Conservation (phyloP, 768 basidiomycete species). For the Suillus lakei region DNA sequence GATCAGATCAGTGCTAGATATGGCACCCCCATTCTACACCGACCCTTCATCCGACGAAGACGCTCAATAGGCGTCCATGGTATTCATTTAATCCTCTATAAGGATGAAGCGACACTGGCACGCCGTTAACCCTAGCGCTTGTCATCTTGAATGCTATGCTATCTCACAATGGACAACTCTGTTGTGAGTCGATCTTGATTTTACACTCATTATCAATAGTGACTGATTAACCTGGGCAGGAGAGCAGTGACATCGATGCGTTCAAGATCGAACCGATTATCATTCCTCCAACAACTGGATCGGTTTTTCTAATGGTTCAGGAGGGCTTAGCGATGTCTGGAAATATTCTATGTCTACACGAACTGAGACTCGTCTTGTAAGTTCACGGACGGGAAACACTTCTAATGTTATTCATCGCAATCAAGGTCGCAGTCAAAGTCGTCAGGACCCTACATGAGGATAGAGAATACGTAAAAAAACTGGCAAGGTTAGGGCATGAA, state of each 20-base stretch:
- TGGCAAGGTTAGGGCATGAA: neutral
- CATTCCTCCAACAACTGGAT: no score
- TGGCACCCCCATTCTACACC: no score
- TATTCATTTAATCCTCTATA: neutral
- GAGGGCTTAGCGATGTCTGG: constrained; percentile 12
- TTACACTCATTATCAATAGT: neutral
- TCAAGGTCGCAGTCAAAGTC: constrained; percentile 12
- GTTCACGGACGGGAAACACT: neutral
- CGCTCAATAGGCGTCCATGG: neutral
- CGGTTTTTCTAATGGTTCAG: no score
- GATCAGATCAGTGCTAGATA: no score
- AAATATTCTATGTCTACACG: constrained; percentile 3
- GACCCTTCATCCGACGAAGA: neutral
- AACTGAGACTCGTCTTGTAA: neutral
- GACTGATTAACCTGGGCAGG: neutral
- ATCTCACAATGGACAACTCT: neutral
- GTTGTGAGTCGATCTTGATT: neutral
- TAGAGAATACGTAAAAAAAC: neutral
- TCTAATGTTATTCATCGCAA: neutral
- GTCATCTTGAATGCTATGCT: neutral
- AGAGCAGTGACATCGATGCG: neutral
- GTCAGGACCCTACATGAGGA: neutral
- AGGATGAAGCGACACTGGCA: neutral
- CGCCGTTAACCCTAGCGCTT: neutral
- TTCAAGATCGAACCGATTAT: neutral